phyloP scores from a whole-genome alignment of 768 basidiomycete genomes.

The Daedalea quercina region DNA sequence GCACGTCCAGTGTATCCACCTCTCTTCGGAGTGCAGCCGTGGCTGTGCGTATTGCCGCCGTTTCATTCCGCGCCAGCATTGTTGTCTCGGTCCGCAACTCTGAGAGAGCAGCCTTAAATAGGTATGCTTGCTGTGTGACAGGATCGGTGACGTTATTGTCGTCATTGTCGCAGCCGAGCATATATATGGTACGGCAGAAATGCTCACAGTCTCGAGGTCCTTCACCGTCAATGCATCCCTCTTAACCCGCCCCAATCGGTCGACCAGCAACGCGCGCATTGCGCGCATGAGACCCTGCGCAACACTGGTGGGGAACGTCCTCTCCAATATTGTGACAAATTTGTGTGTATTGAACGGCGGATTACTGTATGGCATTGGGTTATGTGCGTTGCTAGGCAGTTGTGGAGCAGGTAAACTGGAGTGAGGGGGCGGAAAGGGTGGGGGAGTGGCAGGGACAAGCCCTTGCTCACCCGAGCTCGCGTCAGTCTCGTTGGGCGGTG shows the following conservation, averaged over 20 bases:
- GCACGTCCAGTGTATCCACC: constrained; percentile 76
- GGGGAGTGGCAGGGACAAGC: constrained; percentile 2
- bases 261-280: constrained; percentile 71
- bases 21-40: constrained; percentile 78
- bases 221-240: constrained; percentile 67
- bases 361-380: constrained; percentile 39
- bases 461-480: not conserved
- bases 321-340: constrained; percentile 67
- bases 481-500: not conserved
- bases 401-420: constrained; percentile 15
- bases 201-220: constrained; percentile 76
- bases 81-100: constrained; percentile 85
- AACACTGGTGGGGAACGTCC: constrained; percentile 65
- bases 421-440: constrained; percentile 9
- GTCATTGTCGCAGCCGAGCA: too few species aligned
- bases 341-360: constrained; percentile 83
- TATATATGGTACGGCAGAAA: too few species aligned
- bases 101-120: constrained; percentile 89
- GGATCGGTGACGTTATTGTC: too few species aligned
- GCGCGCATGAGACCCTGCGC: constrained; percentile 81
- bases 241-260: constrained; percentile 64
- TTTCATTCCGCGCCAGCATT: constrained; percentile 77
- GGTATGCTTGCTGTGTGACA: constrained; percentile 75
- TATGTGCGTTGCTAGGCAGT: not conserved
- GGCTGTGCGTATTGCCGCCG: constrained; percentile 70